Percentiles rank a stretch among this genome's conserved stretches.
Evolutionary conservation across 1,139 yeast genomes (phyloP).

Genomic region (Hansenula sp.): DNA sequence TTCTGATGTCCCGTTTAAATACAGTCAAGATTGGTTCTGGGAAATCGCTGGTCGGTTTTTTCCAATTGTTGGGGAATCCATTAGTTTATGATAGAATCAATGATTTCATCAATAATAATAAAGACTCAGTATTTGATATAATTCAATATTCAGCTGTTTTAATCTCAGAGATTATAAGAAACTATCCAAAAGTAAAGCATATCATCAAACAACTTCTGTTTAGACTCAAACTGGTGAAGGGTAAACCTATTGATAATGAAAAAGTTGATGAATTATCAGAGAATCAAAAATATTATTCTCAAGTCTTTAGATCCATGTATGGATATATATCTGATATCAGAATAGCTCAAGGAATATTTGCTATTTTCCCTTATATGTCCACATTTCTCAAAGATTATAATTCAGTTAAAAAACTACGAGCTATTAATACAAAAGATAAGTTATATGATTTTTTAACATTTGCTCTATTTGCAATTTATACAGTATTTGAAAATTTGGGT

Average conservation of each 20-base stretch:
- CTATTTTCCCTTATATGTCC: slow-evolving; percentile 17
- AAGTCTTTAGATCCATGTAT: slow-evolving; percentile 12
- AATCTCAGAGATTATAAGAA: slow-evolving; percentile 16
- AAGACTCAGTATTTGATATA: slow-evolving; percentile 16
- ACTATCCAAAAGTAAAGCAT: slow-evolving; percentile 14
- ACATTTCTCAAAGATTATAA: slow-evolving; percentile 17
- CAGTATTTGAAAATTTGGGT: slow-evolving; percentile 19
- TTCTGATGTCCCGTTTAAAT: neutral
- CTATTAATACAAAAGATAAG: slow-evolving; percentile 10
- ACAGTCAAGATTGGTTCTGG: neutral
- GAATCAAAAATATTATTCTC: slow-evolving; percentile 7
- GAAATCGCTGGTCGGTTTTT: too few species aligned
- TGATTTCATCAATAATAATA: slow-evolving; percentile 13
- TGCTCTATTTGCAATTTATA: slow-evolving; percentile 14
- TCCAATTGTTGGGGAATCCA: neutral
- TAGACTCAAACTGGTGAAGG: neutral
- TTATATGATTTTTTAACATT: slow-evolving; percentile 14
- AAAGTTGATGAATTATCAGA: slow-evolving; percentile 6
- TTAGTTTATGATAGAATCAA: slow-evolving; percentile 7
- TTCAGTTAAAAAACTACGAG: slow-evolving; percentile 12
- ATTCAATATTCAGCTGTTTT: slow-evolving; percentile 16
- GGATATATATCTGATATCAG: slow-evolving; percentile 21
- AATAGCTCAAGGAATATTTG: slow-evolving; percentile 20
- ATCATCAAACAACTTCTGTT: slow-evolving; percentile 9
- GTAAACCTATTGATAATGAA: slow-evolving; percentile 1